phyloP scores from a whole-genome alignment of 2,329 filamentous ascomycete species.

The Colletotrichum truncatum region DNA sequence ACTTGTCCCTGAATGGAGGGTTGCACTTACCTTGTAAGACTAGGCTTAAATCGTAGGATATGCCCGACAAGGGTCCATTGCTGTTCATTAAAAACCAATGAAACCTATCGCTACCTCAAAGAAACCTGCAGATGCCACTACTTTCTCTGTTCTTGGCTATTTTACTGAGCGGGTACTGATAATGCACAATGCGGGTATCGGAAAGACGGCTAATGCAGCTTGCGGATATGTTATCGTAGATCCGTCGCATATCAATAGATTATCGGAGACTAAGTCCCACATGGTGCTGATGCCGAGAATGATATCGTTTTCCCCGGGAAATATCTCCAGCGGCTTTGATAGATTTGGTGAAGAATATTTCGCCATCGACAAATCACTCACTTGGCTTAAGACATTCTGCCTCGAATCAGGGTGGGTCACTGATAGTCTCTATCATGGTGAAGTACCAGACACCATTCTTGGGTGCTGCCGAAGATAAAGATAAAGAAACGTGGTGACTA shows the following conservation, averaged over 20 bases:
- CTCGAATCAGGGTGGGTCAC: constrained; percentile 6
- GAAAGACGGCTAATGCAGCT: background rate
- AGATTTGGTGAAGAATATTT: background rate
- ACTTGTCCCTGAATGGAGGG: background rate
- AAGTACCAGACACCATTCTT: too few relatives aligned
- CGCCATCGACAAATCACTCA: background rate
- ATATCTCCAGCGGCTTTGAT: background rate
- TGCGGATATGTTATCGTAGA: background rate
- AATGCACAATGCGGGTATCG: background rate
- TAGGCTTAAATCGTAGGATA: background rate
- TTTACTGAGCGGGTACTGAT: background rate
- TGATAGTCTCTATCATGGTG: too few relatives aligned
- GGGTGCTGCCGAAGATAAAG: too few relatives aligned
- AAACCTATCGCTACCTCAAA: too few relatives aligned
- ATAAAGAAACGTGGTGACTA: too few relatives aligned
- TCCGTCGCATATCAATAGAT: background rate
- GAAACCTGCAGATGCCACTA: background rate
- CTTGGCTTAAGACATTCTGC: background rate
- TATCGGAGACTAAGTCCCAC: background rate
- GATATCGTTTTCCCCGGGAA: background rate
- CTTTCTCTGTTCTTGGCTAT: background rate
- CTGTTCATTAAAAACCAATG: too few relatives aligned
- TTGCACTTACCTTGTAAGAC: background rate
- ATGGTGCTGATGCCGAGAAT: background rate
- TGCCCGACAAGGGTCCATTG: background rate